Evolutionary conservation across 129 eudicot species (phyloP).

Genomic region (Saussurea involucrata): DNA sequence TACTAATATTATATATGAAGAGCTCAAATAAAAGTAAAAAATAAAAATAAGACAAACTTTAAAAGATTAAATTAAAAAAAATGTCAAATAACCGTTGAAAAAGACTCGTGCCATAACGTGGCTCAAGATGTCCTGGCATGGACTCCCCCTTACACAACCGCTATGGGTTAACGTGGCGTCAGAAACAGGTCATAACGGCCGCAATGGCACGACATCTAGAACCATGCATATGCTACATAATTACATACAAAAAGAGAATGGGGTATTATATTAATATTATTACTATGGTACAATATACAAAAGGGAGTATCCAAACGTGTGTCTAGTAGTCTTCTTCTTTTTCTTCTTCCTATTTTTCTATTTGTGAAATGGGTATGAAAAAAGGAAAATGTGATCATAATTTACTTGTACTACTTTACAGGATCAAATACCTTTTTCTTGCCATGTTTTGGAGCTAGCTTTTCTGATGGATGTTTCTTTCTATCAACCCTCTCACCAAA

Average conservation of each 20-base stretch:
- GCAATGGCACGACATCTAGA: not conserved
- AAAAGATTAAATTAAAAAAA: no score
- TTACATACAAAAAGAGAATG: constrained; percentile 12
- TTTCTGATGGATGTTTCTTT: constrained; percentile 21
- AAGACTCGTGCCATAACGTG: no score
- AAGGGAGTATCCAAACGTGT: constrained; percentile 20
- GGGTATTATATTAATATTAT: not conserved
- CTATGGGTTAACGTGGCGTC: not conserved
- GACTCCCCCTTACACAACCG: no score
- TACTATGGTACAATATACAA: constrained; percentile 12
- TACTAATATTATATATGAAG: no score
- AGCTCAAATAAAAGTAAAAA: no score
- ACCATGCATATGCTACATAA: not conserved
- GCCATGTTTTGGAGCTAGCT: not conserved
- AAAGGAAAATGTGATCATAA: not conserved
- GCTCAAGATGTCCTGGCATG: not conserved
- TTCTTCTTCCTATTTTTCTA: constrained; percentile 18
- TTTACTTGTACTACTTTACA: constrained; percentile 9
- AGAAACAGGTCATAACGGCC: not conserved
- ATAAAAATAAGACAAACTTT: no score
- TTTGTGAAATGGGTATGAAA: constrained; percentile 17
- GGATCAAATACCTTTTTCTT: not conserved
- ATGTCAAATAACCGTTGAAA: no score
- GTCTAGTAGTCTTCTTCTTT: constrained; percentile 16
- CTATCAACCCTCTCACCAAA: constrained; percentile 7